These are phyloP conservation scores for Gentiana macrophylla DNA, from an alignment of 257 asterid species.

Conservation along the genomic window DNA sequence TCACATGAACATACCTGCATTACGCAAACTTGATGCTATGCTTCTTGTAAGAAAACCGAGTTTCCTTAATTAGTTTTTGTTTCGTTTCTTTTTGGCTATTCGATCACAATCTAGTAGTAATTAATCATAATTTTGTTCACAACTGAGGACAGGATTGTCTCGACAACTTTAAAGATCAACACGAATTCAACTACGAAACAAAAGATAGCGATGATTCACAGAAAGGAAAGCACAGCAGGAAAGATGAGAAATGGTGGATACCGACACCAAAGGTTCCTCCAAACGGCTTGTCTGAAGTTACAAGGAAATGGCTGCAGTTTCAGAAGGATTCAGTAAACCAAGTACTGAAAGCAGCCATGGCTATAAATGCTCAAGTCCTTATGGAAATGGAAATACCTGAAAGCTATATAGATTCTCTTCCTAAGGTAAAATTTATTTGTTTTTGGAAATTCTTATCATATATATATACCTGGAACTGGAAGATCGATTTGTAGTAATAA, in stretches of 20 bases:
- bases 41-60: constrained; percentile 48
- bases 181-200: constrained; percentile 49
- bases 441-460: neutral
- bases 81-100: neutral
- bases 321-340: constrained; percentile 85
- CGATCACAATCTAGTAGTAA: neutral
- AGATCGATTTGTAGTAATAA: neutral
- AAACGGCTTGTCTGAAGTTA: constrained; percentile 53
- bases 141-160: constrained; percentile 59
- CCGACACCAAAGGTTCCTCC: constrained; percentile 77
- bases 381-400: constrained; percentile 77
- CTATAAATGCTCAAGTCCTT: constrained; percentile 66
- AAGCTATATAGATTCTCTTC: constrained; percentile 73
- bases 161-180: constrained; percentile 65
- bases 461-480: too few species aligned
- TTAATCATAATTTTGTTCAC: neutral
- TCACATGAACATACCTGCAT: constrained; percentile 76
- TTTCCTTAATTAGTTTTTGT: neutral
- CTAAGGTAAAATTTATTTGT: constrained; percentile 48
- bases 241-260: constrained; percentile 88
- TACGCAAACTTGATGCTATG: constrained; percentile 72
- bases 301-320: constrained; percentile 61
- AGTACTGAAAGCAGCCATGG: constrained; percentile 91
- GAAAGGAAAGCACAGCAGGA: constrained; percentile 19
- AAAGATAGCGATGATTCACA: constrained; percentile 31